phyloP scores from a whole-genome alignment of 2,329 filamentous ascomycete genomes.

The Xylariaceae sp. region DNA sequence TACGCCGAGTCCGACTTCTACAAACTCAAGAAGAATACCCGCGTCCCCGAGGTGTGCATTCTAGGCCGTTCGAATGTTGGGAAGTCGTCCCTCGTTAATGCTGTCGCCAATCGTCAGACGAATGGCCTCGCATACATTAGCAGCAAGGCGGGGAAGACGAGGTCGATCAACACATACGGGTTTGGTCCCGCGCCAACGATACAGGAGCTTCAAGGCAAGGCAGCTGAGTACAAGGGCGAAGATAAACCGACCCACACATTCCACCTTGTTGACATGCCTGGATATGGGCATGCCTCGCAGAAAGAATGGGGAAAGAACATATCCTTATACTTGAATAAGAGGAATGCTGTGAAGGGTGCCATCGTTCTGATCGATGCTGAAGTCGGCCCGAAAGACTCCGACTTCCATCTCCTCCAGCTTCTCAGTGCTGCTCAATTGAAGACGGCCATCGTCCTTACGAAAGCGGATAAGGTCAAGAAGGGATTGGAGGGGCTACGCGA shows the following conservation, averaged over 20 bases:
- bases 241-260: conserved; percentile 54
- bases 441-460: conserved; percentile 61
- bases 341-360: conserved; percentile 57
- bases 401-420: conserved; percentile 54
- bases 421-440: conserved; percentile 53
- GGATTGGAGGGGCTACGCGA: conserved; percentile 35
- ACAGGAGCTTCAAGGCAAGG: conserved; percentile 35
- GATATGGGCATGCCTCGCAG: conserved; percentile 56
- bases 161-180: conserved; percentile 62
- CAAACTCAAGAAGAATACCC: conserved; percentile 58
- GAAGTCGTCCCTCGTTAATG: conserved; percentile 89
- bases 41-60: conserved; percentile 71
- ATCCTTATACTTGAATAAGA: conserved; percentile 55
- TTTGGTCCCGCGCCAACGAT: conserved; percentile 51
- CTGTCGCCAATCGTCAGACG: conserved; percentile 68
- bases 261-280: conserved; percentile 59
- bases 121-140: conserved; percentile 55
- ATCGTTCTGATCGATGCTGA: conserved; percentile 61
- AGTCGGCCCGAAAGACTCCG: conserved; percentile 57
- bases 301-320: conserved; percentile 61
- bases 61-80: conserved; percentile 89
- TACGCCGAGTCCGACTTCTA: conserved; percentile 47
- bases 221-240: conserved; percentile 40
- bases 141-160: conserved; percentile 59
- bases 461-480: conserved; percentile 58